Evolutionary conservation across 495 filamentous ascomycete genomes (phyloP).

Genomic region (Aspergillus olivimuriae): DNA sequence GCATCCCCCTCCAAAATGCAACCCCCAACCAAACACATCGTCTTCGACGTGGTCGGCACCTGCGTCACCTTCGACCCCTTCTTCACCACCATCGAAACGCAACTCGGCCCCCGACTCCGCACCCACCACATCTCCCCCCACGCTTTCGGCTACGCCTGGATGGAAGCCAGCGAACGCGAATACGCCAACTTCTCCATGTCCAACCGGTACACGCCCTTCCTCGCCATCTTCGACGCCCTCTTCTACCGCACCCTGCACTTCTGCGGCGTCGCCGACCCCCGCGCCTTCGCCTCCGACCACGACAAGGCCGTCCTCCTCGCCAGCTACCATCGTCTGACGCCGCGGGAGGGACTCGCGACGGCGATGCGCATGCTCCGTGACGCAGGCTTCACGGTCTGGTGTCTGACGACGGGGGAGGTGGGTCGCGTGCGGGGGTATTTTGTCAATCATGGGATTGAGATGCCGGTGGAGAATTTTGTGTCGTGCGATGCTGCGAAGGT

Average conservation of each 20-base stretch:
- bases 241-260: conserved; percentile 38
- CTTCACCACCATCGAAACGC: conserved; percentile 21
- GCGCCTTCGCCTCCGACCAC: conserved; percentile 29
- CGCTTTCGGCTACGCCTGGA: conserved; percentile 37
- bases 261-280: conserved; percentile 28
- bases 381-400: conserved; percentile 37
- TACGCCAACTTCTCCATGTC: conserved; percentile 39
- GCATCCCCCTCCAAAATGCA: conserved; percentile 1
- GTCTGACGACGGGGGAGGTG: conserved; percentile 34
- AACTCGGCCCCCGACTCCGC: conserved; percentile 23
- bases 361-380: conserved; percentile 24
- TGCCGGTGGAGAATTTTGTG: conserved; percentile 35
- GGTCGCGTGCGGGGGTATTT: conserved; percentile 35
- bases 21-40: conserved; percentile 26
- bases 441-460: conserved; percentile 23
- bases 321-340: conserved; percentile 24
- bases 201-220: conserved; percentile 27
- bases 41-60: conserved; percentile 42
- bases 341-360: conserved; percentile 25
- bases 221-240: conserved; percentile 24
- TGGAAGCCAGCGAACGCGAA: conserved; percentile 35
- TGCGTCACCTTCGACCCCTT: conserved; percentile 35
- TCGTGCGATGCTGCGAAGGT: conserved; percentile 27
- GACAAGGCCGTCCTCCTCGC: conserved; percentile 24
- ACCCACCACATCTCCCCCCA: conserved; percentile 25